These are phyloP conservation scores for Cercospora sp. DNA, from an alignment of 2,329 filamentous ascomycete genomes.

Conservation along the genomic window DNA sequence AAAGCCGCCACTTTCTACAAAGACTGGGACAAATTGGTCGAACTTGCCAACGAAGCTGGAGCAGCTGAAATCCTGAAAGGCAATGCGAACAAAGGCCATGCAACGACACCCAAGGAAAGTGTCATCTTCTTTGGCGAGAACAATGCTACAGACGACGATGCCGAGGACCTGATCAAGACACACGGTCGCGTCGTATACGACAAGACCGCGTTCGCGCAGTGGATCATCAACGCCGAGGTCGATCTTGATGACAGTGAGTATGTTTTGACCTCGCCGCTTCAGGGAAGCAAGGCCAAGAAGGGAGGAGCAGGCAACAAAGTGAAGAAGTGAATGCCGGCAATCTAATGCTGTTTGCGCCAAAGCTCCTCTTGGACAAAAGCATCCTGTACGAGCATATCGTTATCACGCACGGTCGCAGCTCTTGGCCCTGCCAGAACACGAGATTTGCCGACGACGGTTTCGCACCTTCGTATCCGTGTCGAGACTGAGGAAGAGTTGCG, in stretches of 20 bases:
- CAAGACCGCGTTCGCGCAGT: conserved; percentile 47
- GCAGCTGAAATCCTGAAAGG: conserved; percentile 36
- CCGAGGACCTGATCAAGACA: conserved; percentile 36
- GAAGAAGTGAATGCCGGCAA: background rate
- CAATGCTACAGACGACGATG: conserved; percentile 40
- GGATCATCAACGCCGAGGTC: conserved; percentile 46
- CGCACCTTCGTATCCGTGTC: background rate
- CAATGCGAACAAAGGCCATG: conserved; percentile 24
- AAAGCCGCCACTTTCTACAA: conserved; percentile 31
- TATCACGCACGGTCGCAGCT: background rate
- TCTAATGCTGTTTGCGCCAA: background rate
- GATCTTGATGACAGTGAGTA: conserved; percentile 45
- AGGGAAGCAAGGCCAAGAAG: background rate
- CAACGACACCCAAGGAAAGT: conserved; percentile 26
- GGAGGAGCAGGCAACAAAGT: conserved; percentile 5
- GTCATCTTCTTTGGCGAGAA: conserved; percentile 44
- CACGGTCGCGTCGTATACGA: conserved; percentile 42
- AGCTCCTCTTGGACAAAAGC: background rate
- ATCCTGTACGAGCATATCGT: background rate
- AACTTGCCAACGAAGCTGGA: conserved; percentile 43
- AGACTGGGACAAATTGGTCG: conserved; percentile 43
- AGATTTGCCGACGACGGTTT: background rate
- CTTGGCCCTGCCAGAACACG: background rate
- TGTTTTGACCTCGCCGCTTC: conserved; percentile 22
- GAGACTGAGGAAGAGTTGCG: background rate